Base-by-base conservation (phyloP, 2,329 filamentous ascomycete genomes). In the Fusarium pininemorale region DNA sequence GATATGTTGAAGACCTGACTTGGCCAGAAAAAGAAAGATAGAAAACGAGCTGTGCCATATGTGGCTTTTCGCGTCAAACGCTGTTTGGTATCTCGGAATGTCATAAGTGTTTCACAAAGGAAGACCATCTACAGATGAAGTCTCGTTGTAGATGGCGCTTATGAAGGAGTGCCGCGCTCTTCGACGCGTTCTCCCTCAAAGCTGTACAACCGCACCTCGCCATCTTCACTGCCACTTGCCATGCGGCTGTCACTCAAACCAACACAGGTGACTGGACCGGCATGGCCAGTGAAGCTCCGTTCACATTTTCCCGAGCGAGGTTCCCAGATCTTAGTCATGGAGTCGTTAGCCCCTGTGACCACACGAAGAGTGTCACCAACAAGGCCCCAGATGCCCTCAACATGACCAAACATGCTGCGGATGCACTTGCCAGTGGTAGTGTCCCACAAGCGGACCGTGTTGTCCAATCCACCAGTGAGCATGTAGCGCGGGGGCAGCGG, bases 311-410 rank as follows among this genome's bases (percentile, higher is more conserved):
- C 96, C 3, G 93, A 95, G 65, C 95, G 87, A 22, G 96, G 93
- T 83, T 98, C 96, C 96, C 96, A 99, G 38, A 89, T 82, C 85
- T 98, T 98, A 78, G 98, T 93, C 90, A 96, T 97, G 47, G 94
- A 92, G 83, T 99, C 96, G 81, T 98, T 95, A 16, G 94, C 93
- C 2, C 95, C 96, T 24, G 93, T 94, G 20, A 98, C 94, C 22
- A 98, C 90, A 16, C 96, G 91, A 26, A 98, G 85, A 2, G 93
- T 95, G 82, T 98, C 96, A 7, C 94, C 96, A 0, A 93, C 94
- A 6, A 99, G 87, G 11, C 94, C 93, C 96, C 96, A 99, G 26
- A 99, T 93, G 38, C 96, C 96, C 82, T 99, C 96, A 28, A 99
- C 90, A 79, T 99, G 96, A 0, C 96, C 96, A 80, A 98, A 99